Base-by-base conservation (phyloP, 202 grass and related monocot species). In the Setaria italica region DNA sequence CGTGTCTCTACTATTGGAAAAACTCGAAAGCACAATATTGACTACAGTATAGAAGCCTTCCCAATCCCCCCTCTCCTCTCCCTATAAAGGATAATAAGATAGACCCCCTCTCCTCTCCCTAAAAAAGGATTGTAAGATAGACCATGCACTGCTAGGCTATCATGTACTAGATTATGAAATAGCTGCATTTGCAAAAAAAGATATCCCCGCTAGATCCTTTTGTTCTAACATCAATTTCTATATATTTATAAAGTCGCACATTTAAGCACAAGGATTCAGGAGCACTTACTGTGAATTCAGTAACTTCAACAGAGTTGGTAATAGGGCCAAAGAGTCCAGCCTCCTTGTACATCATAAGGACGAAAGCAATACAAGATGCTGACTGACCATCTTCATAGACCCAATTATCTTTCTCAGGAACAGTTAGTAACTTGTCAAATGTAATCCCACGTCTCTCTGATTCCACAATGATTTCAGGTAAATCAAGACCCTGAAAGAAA, bases 341-440 rank as follows among this genome's bases (percentile, higher is more conserved):
- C 47, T 78, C 97, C 79, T 99, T 99, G 88, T 99, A 96, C 97
- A 99, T 92, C 90, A 89, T 95, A 50, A 99, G 91, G 73, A 99
- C 86, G 12, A 85, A 99, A 11, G 89, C 87, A n/a, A 99, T 79
- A 81, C 97, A 99, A 76, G 97, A 99, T 66, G 93, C 91, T 56
- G 97, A 99, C 72, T 96, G 94, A 8, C 93, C 97, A 54, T 99
- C 97, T 7, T 47, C 55, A 41, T 99, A 99, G 50, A 99, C 82
- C 97, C 97, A 99, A 50, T 83, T 62, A 79, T 99, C 97, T 65
- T 94, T 85, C 88, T 99, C 97, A 30, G 93, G 97, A 75, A 96
- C 65, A 64, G 91, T 90, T 62, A 99, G 74, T 71, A 99, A 79
- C 70, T 94, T 94, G 30, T 96, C 97, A 88, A 99, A 99, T 70